phyloP scores from a whole-genome alignment of 2,329 filamentous ascomycete genomes.

The Penicillium sp. region DNA sequence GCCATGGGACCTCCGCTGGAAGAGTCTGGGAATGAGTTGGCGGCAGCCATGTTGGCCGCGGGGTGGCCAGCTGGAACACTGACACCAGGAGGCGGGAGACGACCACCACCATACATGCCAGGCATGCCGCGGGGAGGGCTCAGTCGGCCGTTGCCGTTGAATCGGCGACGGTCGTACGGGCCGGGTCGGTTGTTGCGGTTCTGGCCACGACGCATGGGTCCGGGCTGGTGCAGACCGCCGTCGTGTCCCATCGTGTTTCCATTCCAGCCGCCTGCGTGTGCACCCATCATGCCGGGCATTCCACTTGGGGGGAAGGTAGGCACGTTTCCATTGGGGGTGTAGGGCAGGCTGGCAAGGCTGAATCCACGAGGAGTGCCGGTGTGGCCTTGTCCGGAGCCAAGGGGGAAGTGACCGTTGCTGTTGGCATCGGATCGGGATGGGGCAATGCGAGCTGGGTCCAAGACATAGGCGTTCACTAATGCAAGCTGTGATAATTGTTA shows the following conservation, averaged over 20 bases:
- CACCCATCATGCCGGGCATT: conserved; percentile 36
- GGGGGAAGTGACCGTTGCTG: conserved; percentile 91
- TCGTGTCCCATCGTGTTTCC: conserved; percentile 40
- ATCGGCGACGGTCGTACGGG: conserved; percentile 68
- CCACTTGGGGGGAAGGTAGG: conserved; percentile 33
- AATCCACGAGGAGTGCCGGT: conserved; percentile 89
- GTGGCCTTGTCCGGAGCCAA: conserved; percentile 70
- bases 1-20: conserved; percentile 73
- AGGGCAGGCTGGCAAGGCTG: conserved; percentile 72
- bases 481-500: conserved; percentile 60
- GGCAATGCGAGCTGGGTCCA: conserved; percentile 92
- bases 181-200: conserved; percentile 64
- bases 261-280: conserved; percentile 30
- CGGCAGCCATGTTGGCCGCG: conserved; percentile 43
- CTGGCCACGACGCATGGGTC: conserved; percentile 68
- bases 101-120: conserved; percentile 36
- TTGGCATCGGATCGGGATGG: conserved; percentile 91
- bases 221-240: conserved; percentile 53
- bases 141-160: conserved; percentile 50
- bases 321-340: conserved; percentile 33
- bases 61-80: conserved; percentile 43
- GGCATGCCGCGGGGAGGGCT: conserved; percentile 40
- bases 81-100: conserved; percentile 31
- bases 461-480: conserved; percentile 89
- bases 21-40: conserved; percentile 45